Percentiles rank a stretch among this genome's conserved stretches.
Evolutionary conservation across 2,329 filamentous ascomycete genomes (phyloP).

Genomic region (Xenoacremonium recifei): DNA sequence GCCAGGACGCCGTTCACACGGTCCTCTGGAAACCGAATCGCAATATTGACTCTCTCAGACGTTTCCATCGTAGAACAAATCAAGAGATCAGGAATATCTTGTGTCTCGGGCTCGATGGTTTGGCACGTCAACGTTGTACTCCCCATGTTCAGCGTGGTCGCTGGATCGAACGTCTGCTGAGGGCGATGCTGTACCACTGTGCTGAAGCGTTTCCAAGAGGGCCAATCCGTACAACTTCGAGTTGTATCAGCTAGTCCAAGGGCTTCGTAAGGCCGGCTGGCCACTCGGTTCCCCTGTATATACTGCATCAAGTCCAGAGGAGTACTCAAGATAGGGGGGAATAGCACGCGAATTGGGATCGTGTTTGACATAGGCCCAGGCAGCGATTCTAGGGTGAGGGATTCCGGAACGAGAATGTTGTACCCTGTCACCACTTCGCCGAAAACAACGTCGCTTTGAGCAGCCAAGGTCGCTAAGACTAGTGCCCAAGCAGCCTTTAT

Average conservation of each 20-base stretch:
- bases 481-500: conserved; percentile 59
- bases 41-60: conserved; percentile 37
- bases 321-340: conserved; percentile 42
- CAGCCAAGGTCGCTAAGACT: conserved; percentile 50
- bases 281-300: conserved; percentile 48
- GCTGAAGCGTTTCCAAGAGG: conserved; percentile 53
- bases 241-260: conserved; percentile 52
- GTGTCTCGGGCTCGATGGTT: conserved; percentile 37
- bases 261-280: conserved; percentile 48
- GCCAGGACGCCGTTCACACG: conserved; percentile 42
- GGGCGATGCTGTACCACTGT: conserved; percentile 52
- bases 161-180: conserved; percentile 29
- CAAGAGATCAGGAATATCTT: conserved; percentile 45
- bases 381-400: conserved; percentile 55
- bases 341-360: conserved; percentile 47
- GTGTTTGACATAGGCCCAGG: conserved; percentile 47
- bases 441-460: conserved; percentile 52
- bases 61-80: conserved; percentile 40
- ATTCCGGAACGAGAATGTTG: conserved; percentile 38
- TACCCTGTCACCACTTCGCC: conserved; percentile 52
- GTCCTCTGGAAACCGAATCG: conserved; percentile 45
- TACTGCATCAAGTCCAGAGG: conserved; percentile 48
- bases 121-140: conserved; percentile 44
- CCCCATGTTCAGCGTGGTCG: conserved; percentile 44
- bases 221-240: conserved; percentile 53